phyloP scores from a whole-genome alignment of 169 alveolate genomes.

The Cryptosporidium parvum region DNA sequence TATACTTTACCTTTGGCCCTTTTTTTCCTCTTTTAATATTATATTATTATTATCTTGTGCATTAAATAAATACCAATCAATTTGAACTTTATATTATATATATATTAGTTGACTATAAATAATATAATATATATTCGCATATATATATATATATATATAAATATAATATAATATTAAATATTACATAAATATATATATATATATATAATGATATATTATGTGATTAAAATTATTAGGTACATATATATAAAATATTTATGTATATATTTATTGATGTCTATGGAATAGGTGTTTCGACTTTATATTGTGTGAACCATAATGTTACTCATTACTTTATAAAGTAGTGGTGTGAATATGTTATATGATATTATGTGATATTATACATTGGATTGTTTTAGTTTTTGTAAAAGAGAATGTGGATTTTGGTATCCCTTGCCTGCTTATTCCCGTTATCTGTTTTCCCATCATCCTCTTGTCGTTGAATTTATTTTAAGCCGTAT shows the following conservation, averaged over 20 bases:
- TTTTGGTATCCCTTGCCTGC: no score
- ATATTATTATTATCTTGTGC: not conserved
- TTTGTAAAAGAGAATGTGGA: no score
- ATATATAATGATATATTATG: not conserved
- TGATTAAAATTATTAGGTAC: not conserved
- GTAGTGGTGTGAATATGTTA: not conserved
- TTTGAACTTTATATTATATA: not conserved
- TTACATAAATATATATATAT: no score
- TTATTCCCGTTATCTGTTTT: no score
- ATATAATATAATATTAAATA: no score
- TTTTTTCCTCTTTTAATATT: no score
- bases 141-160: not conserved
- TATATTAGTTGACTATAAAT: not conserved
- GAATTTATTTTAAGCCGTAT: no score
- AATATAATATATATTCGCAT: no score
- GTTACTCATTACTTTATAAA: not conserved
- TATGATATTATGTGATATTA: no score
- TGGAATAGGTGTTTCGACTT: not conserved
- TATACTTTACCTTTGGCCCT: not conserved
- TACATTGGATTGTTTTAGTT: no score
- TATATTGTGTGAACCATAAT: not conserved
- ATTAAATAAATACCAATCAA: not conserved
- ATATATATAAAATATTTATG: not conserved
- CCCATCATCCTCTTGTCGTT: no score
- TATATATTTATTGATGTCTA: not conserved